phyloP scores from a whole-genome alignment of 345 rosid species.

The Anacardium occidentale region DNA sequence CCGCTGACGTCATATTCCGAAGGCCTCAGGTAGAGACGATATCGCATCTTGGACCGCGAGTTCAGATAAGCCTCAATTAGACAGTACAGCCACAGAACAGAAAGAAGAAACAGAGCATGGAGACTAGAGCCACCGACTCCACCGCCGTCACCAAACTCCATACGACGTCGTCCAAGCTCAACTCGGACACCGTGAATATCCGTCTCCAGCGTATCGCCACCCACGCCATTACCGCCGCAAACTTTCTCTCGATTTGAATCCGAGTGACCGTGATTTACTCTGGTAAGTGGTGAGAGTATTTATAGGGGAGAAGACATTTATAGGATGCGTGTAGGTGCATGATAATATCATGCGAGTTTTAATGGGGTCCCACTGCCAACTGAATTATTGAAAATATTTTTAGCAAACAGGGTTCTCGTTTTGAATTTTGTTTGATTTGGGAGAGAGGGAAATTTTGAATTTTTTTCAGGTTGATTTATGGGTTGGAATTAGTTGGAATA shows the following conservation, averaged over 20 bases:
- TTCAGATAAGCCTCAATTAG: conserved; percentile 13
- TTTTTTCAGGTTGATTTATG: not conserved
- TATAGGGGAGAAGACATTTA: not conserved
- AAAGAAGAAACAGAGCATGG: conserved; percentile 86
- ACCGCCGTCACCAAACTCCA: conserved; percentile 74
- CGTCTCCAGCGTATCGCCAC: conserved; percentile 32
- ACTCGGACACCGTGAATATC: not conserved
- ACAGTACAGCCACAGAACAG: conserved; percentile 86
- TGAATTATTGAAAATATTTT: not conserved
- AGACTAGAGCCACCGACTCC: conserved; percentile 85
- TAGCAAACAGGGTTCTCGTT: not conserved
- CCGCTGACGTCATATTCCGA: conserved; percentile 1
- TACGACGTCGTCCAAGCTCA: conserved; percentile 56
- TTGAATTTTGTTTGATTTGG: not conserved
- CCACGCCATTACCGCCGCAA: conserved; percentile 25
- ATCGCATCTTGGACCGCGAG: too few species aligned
- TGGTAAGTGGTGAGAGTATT: not conserved
- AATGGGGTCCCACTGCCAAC: not conserved
- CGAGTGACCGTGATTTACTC: too few species aligned
- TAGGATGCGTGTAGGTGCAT: not conserved
- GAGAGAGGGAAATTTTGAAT: conserved; percentile 15
- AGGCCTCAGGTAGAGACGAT: too few species aligned
- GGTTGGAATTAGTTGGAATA: not conserved
- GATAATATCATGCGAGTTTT: not conserved
- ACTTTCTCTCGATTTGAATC: too few species aligned